Conservation (phyloP, 1,284 basidiomycete species). For the Ceratobasidium theobromae region DNA sequence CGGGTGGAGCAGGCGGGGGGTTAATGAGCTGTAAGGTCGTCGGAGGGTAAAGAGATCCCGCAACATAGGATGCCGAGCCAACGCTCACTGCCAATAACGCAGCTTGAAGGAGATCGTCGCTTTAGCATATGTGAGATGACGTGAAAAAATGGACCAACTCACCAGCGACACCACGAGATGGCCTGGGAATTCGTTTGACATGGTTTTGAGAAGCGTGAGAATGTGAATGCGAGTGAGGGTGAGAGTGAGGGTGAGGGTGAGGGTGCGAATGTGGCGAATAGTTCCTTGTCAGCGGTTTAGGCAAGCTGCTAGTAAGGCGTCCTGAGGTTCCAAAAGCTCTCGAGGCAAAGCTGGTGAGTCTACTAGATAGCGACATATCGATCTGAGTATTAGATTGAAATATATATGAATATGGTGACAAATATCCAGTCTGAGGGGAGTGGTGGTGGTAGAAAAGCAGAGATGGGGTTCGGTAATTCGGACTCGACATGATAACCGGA, state of each 20-base stretch:
- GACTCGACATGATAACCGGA: background rate
- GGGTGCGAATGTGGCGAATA: background rate
- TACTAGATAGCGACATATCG: background rate
- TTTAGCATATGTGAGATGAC: background rate
- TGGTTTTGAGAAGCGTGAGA: background rate
- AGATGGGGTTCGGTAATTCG: background rate
- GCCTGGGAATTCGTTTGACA: background rate
- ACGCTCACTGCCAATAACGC: conserved; percentile 31
- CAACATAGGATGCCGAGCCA: conserved; percentile 46
- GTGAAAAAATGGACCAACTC: background rate
- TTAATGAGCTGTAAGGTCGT: conserved; percentile 61
- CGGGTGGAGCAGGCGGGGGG: conserved; percentile 70
- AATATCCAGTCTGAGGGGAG: background rate
- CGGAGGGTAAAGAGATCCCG: conserved; percentile 67
- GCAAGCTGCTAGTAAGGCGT: background rate
- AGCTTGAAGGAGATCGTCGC: background rate
- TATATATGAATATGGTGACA: background rate
- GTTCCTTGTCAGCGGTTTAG: background rate
- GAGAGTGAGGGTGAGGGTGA: background rate
- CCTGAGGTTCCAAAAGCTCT: background rate
- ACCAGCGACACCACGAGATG: conserved; percentile 2
- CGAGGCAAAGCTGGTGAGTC: background rate
- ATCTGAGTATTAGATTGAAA: background rate
- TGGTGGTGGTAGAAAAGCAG: background rate
- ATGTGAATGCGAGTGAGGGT: conserved; percentile 3